These are phyloP conservation scores for Dendrocalamus sinicus DNA, from an alignment of 176 grass and related monocot species.

Conservation along the genomic window DNA sequence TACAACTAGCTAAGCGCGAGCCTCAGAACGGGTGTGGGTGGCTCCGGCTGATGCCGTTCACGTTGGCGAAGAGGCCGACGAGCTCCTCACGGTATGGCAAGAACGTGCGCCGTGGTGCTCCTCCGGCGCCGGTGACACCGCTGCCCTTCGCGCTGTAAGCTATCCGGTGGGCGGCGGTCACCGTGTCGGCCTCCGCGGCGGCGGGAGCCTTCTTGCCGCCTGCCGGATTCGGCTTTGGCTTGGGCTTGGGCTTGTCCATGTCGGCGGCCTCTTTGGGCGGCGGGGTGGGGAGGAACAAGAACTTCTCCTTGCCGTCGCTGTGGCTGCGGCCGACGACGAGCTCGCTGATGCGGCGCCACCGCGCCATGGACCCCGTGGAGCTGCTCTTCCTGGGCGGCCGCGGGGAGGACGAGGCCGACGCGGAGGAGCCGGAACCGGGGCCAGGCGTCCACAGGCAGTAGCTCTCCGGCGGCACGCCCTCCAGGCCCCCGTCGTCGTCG, in stretches of 20 bases:
- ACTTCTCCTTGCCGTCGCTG: constrained; percentile 96
- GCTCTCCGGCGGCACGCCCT: constrained; percentile 55
- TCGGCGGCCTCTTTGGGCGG: not conserved
- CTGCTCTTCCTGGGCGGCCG: constrained; percentile 57
- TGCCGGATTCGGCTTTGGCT: not conserved
- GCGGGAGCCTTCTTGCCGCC: not conserved
- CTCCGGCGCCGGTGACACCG: not conserved
- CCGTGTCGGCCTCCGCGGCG: constrained; percentile 27
- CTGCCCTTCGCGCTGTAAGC: constrained; percentile 46
- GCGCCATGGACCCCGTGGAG: constrained; percentile 81
- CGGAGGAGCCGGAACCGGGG: not conserved
- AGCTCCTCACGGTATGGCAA: constrained; percentile 71
- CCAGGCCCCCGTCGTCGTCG: constrained; percentile 40
- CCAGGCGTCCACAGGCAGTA: constrained; percentile 75
- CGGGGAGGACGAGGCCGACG: constrained; percentile 5
- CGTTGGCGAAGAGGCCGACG: constrained; percentile 64
- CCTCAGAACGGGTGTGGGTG: constrained; percentile 49
- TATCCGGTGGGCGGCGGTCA: constrained; percentile 43
- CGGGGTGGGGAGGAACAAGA: constrained; percentile 66
- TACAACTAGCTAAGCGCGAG: not conserved
- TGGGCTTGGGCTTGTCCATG: not conserved
- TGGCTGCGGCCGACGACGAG: constrained; percentile 81
- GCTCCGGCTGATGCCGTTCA: constrained; percentile 58
- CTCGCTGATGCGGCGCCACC: constrained; percentile 83
- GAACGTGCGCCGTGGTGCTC: constrained; percentile 62